Base-by-base conservation (phyloP, 176 grass and related monocot species). In the Neostapfia colusana region DNA sequence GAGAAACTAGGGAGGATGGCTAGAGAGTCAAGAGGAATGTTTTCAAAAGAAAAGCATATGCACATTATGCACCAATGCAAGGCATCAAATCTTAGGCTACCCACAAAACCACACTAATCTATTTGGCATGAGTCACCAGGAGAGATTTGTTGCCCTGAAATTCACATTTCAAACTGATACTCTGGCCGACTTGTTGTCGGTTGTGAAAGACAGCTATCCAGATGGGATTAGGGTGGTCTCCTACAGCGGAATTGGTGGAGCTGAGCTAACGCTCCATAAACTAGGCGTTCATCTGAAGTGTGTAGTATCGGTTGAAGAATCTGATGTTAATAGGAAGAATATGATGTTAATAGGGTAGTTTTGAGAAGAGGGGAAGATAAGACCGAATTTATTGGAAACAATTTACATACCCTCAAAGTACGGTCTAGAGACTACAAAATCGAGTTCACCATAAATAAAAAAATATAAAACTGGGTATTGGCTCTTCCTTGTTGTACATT, bases 211-310 rank as follows among this genome's bases (percentile, higher is more conserved):
- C 14, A 57, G 55, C 3, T 97, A 71, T 84, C 86, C 81, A 35
- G 67, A 83, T 31, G 90, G 93, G 20, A 25, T 97, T 4, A 81
- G 88, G 40, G 73, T 97, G 34, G 38, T 97, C 59, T 97, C 93
- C n/a, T 93, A 85, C 23, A 97, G 69, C 73, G 90, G 88, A 61
- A 89, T 87, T 59, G 93, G 93, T 64, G 93, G 93, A 21, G 81
- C 75, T 74, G 88, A 91, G 78, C 51, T 97, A 35, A 82, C 88
- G 21, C 54, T 97, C 0, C 70, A 93, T 77, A 77, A 81, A 21
- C 81, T 97, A 15, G 93, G 93, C 21, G 85, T 97, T 75, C 82
- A n/a, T 26, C 53, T 98, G 2, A 90, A 83, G 43, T 98, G 87
- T 44, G 67, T 98, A 10, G 80, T 98, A 15, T 90, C 91, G 4